Base-by-base conservation (phyloP, 257 asterid species). In the Anisodus tanguticus region DNA sequence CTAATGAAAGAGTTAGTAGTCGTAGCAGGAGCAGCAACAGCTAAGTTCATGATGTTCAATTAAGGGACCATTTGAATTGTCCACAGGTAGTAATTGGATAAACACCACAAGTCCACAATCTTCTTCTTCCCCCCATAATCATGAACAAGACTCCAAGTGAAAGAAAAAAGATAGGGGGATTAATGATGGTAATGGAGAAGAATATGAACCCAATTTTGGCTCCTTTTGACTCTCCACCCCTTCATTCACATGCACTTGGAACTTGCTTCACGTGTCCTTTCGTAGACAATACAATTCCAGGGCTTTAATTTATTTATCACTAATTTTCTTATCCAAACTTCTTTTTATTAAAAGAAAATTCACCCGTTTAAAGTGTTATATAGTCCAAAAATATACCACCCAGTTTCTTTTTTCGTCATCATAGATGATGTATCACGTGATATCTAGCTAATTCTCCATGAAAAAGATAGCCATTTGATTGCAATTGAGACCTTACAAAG, bases 171-270 rank as follows among this genome's bases (percentile, higher is more conserved):
- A 53, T 77, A 5, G 41, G 64, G 54, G 54, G 4, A 31, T 26
- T 77, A 77, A 77, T 77, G 82, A 77, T 77, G 82, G 82, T 54
- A 77, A 77, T 26, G 49, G 45, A 77, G 64, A 76, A 76, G 63
- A 53, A 31, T 47, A 77, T 77, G 26, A 77, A 0, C 64, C 26
- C 45, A 15, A 77, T 53, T 53, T 53, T 77, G 82, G 64, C 82
- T 26, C 64, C 64, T 77, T 77, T 53, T 77, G 82, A 77, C 64
- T 53, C 45, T 31, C 19, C 58, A 51, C 47, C 22, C 3, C 81
- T 47, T 51, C 81, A 31, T 53, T 77, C 82, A 77, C 82, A 77
- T 77, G 82, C 82, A 77, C 49, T 77, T 77, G 64, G 26, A 77
- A 51, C 64, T 77, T 77, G 64, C 64, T 77, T 77, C 82, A 77